A percentile compares a stretch with the other conserved stretches of the same genome.
These are phyloP conservation scores for Eucalyptus globulus DNA, from an alignment of 345 rosid genomes.

Conservation along the genomic window DNA sequence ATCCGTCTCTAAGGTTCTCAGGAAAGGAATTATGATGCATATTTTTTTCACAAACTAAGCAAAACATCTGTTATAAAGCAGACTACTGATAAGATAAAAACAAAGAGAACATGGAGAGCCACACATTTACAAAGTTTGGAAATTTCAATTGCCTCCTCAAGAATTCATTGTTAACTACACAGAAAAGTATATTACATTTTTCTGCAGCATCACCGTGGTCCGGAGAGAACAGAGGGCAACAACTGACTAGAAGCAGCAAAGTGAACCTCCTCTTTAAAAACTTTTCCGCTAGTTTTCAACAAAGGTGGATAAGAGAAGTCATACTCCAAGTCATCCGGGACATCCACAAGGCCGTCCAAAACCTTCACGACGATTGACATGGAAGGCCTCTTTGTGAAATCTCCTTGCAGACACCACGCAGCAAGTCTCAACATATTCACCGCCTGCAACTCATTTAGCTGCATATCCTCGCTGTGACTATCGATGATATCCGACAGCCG, in stretches of 20 bases:
- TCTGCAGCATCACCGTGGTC: neutral
- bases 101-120: neutral
- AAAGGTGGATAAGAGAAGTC: neutral
- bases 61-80: neutral
- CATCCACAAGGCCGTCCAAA: slow-evolving; percentile 1
- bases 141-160: neutral
- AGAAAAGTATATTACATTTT: neutral
- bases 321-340: neutral
- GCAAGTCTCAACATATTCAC: slow-evolving; percentile 13
- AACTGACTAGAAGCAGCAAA: neutral
- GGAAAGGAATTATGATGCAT: neutral
- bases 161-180: neutral
- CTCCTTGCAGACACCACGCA: slow-evolving; percentile 25
- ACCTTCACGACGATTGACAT: neutral
- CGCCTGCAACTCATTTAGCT: neutral
- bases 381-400: neutral
- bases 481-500: slow-evolving; percentile 3
- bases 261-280: neutral
- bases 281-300: neutral
- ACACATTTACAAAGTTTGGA: neutral
- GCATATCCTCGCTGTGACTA: slow-evolving; percentile 2
- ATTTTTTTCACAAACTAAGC: neutral
- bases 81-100: neutral
- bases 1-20: neutral
- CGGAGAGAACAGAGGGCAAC: neutral